These are phyloP conservation scores for Rasamsonia emersonii DNA, from an alignment of 2,329 filamentous ascomycete genomes.

Conservation along the genomic window DNA sequence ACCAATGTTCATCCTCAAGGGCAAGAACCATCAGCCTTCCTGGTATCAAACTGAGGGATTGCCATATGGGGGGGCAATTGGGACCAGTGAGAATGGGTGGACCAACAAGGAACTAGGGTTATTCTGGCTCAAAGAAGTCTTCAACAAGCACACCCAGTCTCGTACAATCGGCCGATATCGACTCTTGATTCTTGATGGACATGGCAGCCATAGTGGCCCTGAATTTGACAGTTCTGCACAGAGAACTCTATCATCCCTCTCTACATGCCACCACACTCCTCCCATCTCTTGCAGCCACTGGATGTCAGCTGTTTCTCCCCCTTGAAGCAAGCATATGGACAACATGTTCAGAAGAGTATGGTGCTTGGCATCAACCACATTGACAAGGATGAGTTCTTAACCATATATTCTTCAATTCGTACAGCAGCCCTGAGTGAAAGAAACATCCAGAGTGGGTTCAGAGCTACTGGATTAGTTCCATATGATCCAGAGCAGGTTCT, in stretches of 20 bases:
- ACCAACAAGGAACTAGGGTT: background rate
- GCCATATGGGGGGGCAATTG: background rate
- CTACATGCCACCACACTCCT: constrained; percentile 33
- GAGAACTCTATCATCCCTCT: background rate
- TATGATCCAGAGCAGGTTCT: constrained; percentile 1
- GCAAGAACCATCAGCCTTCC: constrained; percentile 4
- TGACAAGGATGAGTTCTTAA: constrained; percentile 5
- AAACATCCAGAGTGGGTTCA: constrained; percentile 1
- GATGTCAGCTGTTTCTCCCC: too few relatives aligned
- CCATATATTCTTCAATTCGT: constrained; percentile 4
- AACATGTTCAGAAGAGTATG: too few relatives aligned
- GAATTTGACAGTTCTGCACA: background rate
- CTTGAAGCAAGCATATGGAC: too few relatives aligned
- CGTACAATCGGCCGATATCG: background rate
- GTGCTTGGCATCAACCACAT: constrained; percentile 6
- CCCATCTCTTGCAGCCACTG: background rate
- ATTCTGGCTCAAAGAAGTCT: background rate
- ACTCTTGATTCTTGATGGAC: background rate
- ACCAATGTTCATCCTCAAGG: constrained; percentile 6
- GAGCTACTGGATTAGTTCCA: background rate
- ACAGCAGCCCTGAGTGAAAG: constrained; percentile 3
- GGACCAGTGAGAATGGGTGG: background rate
- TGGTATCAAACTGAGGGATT: constrained; percentile 5
- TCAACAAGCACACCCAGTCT: background rate
- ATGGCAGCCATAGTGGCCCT: background rate